Base-by-base conservation (phyloP, 2,329 filamentous ascomycete genomes). In the Grosmannia clavigera region DNA sequence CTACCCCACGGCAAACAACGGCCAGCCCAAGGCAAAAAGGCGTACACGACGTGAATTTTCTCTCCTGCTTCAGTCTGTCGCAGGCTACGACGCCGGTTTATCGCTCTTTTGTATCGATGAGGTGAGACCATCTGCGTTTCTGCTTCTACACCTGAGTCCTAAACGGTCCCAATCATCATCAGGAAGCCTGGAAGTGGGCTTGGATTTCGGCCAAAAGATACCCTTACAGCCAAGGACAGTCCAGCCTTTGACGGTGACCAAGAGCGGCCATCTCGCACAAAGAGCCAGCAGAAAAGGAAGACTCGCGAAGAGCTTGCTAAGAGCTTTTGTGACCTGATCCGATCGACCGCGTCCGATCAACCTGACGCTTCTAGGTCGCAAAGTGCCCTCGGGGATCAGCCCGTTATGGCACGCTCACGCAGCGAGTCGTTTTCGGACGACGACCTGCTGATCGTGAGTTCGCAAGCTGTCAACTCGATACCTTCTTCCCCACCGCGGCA, bases 361-460 rank as follows among this genome's bases (percentile, higher is more conserved):
- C 61, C 63, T 14, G 56, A 31, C 48, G 55, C 29, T 54, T 33
- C 56, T 14, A 43, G n/a, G 14, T 38, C 12, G 25, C 5, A 11
- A 14, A 11, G 3, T 9, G 19, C 40, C 19, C 3, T 51, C 43
- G 29, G 29, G 19, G 11, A 19, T 6, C 19, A 12, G 5, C 2
- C n/a, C 53, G 58, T 9, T 5, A 69, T 69, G 68, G 61, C 67
- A 9, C 68, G 66, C 54, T 68, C 67, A 3, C 66, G 68, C 35
- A 68, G 64, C 46, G 63, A 64, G 33, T 73, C 71, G 57, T 72
- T 73, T 55, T 70, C 70, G 54, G 71, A 73, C 65, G 70, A 73
- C 58, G 71, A 73, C 59, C 67, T 73, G 52, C 62, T 70, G 19
- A 58, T 70, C n/a, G 67, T 73, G 54, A 69, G 66, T 64, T 72